Percentiles rank a stretch among this genome's conserved stretches.
These are phyloP conservation scores for Sugiyamaella valdiviana DNA, from an alignment of 805 yeast species.

Conservation along the genomic window DNA sequence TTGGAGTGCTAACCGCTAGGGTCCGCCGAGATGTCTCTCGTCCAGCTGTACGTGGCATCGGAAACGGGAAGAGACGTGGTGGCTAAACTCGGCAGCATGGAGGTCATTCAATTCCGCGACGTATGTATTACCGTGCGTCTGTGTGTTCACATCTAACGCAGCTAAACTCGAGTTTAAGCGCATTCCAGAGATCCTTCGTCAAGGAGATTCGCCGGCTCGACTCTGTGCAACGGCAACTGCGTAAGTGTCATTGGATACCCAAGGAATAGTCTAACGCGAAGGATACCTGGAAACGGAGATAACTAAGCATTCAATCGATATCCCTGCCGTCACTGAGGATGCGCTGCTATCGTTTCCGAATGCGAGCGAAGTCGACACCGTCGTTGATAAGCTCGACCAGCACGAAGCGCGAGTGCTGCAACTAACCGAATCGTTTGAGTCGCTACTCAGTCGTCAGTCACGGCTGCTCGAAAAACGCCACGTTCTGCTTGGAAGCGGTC, in stretches of 20 bases:
- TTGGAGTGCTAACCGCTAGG: slow-evolving; percentile 33
- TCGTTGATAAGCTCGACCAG: slow-evolving; percentile 52
- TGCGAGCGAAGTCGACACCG: slow-evolving; percentile 64
- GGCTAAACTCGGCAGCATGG: slow-evolving; percentile 74
- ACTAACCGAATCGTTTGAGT: slow-evolving; percentile 58
- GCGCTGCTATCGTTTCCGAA: slow-evolving; percentile 24
- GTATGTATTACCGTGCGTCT: slow-evolving; percentile 7
- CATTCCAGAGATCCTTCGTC: slow-evolving; percentile 85
- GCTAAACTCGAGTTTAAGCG: slow-evolving; percentile 64
- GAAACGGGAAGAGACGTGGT: slow-evolving; percentile 84
- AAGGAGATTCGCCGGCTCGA: slow-evolving; percentile 79
- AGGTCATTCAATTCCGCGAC: slow-evolving; percentile 82
- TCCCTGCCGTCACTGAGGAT: slow-evolving; percentile 31
- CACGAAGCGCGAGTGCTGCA: slow-evolving; percentile 69
- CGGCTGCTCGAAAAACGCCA: slow-evolving; percentile 65
- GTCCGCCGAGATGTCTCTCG: slow-evolving; percentile 96
- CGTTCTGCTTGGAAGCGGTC: slow-evolving; percentile 46
- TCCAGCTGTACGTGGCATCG: slow-evolving; percentile 83
- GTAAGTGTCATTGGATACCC: slow-evolving; percentile 25
- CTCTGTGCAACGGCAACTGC: slow-evolving; percentile 71
- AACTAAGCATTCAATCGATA: slow-evolving; percentile 24
- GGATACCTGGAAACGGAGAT: slow-evolving; percentile 28
- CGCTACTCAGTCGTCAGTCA: slow-evolving; percentile 54
- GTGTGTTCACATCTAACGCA: neutral
- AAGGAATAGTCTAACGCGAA: neutral